Evolutionary conservation across 2,329 filamentous ascomycete species (phyloP).

Genomic region (Xylaria sp.): DNA sequence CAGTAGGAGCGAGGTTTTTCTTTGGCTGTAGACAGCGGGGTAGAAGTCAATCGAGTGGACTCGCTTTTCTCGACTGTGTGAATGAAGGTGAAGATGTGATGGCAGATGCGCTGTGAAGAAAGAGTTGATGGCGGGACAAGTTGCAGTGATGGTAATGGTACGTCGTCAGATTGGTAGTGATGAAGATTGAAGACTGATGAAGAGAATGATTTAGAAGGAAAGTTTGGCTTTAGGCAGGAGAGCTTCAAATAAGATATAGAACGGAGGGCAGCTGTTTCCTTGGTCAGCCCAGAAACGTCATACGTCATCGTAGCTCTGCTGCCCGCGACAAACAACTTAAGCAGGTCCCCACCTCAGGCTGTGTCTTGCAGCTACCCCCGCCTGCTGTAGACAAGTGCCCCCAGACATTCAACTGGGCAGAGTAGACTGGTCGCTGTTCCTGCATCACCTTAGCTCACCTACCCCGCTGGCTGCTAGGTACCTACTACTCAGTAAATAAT

Average conservation of each 20-base stretch:
- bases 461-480: conserved; percentile 6
- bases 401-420: background rate
- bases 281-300: conserved; percentile 10
- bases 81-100: background rate
- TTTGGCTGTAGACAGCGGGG: background rate
- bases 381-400: background rate
- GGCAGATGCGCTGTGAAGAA: background rate
- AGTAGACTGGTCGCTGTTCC: conserved; percentile 12
- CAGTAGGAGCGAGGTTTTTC: background rate
- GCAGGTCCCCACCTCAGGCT: background rate
- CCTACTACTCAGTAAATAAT: background rate
- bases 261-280: conserved; percentile 11
- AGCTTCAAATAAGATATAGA: conserved; percentile 28
- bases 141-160: background rate
- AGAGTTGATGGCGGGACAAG: background rate
- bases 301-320: conserved; percentile 28
- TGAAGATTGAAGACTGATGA: conserved; percentile 3
- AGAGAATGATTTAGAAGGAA: conserved; percentile 1
- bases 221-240: background rate
- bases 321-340: no score
- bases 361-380: background rate
- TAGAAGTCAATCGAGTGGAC: background rate
- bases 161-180: background rate
- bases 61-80: background rate
- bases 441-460: conserved; percentile 6